These are phyloP conservation scores for Strobilomyces confusus DNA, from an alignment of 768 basidiomycete genomes.

Conservation along the genomic window DNA sequence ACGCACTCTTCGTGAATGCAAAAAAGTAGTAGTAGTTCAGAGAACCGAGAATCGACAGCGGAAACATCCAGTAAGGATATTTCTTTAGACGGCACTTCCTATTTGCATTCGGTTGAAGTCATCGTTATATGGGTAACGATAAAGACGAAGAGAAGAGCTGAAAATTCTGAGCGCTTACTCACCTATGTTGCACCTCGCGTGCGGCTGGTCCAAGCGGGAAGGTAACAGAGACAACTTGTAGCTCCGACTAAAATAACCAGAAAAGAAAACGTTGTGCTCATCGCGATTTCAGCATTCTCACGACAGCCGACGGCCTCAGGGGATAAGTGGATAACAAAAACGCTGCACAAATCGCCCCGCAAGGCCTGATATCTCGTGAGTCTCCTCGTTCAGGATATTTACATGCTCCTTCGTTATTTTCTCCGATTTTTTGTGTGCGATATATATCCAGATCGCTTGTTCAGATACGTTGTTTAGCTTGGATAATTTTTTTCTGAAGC, in stretches of 20 bases:
- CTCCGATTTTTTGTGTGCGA: slow-evolving; percentile 4
- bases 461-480: slow-evolving; percentile 28
- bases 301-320: slow-evolving; percentile 35
- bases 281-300: slow-evolving; percentile 32
- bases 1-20: background rate
- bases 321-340: slow-evolving; percentile 36
- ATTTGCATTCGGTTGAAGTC: slow-evolving; percentile 34
- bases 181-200: slow-evolving; percentile 8
- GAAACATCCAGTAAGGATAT: slow-evolving; percentile 16
- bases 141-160: background rate
- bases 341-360: slow-evolving; percentile 19
- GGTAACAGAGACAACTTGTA: slow-evolving; percentile 16
- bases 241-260: slow-evolving; percentile 28
- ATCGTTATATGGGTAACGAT: slow-evolving; percentile 12
- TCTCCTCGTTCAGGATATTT: slow-evolving; percentile 16
- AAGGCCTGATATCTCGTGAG: slow-evolving; percentile 25
- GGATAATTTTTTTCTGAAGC: slow-evolving; percentile 31
- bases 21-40: slow-evolving; percentile 21
- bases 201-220: background rate
- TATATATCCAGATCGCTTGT: slow-evolving; percentile 19
- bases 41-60: slow-evolving; percentile 34
- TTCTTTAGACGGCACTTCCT: slow-evolving; percentile 36
- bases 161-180: slow-evolving; percentile 6
- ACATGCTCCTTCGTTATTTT: slow-evolving; percentile 12
- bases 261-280: slow-evolving; percentile 23